These are phyloP conservation scores for Alternaria conjuncta DNA, from an alignment of 2,329 filamentous ascomycete genomes.

Conservation along the genomic window DNA sequence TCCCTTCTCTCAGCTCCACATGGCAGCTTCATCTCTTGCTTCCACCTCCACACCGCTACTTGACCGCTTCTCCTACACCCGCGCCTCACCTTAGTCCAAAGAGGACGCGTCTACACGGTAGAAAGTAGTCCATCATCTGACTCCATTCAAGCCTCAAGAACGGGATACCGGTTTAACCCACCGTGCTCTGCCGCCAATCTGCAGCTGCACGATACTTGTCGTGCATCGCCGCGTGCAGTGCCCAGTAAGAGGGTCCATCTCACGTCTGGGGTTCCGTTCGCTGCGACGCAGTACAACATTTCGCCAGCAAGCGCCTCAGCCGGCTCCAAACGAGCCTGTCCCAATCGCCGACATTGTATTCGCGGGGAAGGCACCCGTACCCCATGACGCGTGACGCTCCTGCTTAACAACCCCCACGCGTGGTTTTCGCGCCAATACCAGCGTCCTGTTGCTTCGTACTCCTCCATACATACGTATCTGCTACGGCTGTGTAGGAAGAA, in stretches of 20 bases:
- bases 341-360: conserved; percentile 16
- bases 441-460: neutral
- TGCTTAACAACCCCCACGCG: conserved; percentile 11
- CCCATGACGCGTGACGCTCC: conserved; percentile 12
- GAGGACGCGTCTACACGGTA: conserved; percentile 19
- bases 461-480: neutral
- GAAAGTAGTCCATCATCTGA: conserved; percentile 38
- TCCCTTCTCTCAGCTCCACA: conserved; percentile 1
- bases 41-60: conserved; percentile 19
- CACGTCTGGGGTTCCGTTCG: conserved; percentile 28
- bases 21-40: neutral
- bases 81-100: conserved; percentile 6
- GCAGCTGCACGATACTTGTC: conserved; percentile 4
- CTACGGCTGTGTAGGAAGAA: neutral
- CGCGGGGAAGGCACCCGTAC: conserved; percentile 32
- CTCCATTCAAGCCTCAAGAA: conserved; percentile 18
- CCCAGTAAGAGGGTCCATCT: conserved; percentile 17
- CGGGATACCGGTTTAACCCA: conserved; percentile 27
- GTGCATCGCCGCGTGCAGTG: conserved; percentile 27
- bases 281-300: conserved; percentile 20
- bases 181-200: conserved; percentile 5
- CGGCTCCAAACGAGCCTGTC: conserved; percentile 34
- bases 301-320: conserved; percentile 40
- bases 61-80: conserved; percentile 32
- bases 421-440: conserved; percentile 4